Base-by-base conservation (phyloP, 2,329 filamentous ascomycete species). In the Fusarium neocosmosporiellum region DNA sequence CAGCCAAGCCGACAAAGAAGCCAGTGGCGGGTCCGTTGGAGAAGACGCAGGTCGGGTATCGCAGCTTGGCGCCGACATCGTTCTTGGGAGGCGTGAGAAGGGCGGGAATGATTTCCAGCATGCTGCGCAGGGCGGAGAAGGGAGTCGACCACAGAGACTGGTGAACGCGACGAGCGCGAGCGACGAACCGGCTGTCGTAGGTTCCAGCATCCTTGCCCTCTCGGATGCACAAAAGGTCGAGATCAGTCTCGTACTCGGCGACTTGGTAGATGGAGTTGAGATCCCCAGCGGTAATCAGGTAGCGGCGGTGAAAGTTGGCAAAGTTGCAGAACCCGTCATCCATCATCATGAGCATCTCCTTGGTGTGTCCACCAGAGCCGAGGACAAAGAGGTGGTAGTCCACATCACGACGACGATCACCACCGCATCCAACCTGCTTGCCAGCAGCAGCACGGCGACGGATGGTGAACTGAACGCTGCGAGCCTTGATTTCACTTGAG, bases 321-420 rank as follows among this genome's bases (percentile, higher is more conserved):
- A 85, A 86, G 41, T 83, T 82, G 66, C 85, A 86, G 78, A 88
- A 89, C 73, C 88, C 88, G 74, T 86, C 84, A 65, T 86, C 85
- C 75, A 99, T 89, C 85, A 98, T 93, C 78, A 92, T 91, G 71
- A 98, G 87, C 93, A 99, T 97, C 83, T 99, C 96, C 55, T 94
- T 92, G 1, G 96, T 98, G 83, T 99, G 96, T 1, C 96, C 96
- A 34, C 96, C 96, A 4, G 94, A 97, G 60, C 96, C 96, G 27
- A 98, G 92, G 29, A 98, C 91, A 71, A 97, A 89, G 34, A 97
- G 86, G 62, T 95, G 85, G 81, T 95, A 88, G 29, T 83, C 83
- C 5, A 77, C 73, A 4, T 46, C 27, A 8, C 34, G 67, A 24
- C 62, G 58, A 24, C 64, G 68, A 24, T 61, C 55, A 20, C 61